phyloP scores from a whole-genome alignment of 257 asterid species.

The Rhazya stricta region DNA sequence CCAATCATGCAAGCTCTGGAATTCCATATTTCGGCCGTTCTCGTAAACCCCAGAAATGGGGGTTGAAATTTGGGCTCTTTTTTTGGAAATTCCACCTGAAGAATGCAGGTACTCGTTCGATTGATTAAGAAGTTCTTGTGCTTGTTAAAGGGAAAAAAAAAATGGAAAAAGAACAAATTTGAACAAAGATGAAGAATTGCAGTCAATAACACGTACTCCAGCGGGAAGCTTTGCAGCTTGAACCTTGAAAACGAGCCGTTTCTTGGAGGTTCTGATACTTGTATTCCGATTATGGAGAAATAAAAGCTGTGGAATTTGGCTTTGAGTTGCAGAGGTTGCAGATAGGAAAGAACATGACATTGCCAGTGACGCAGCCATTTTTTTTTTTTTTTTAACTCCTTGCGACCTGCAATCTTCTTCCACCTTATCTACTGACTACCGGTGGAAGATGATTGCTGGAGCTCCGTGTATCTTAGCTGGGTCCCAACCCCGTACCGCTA shows the following conservation, averaged over 20 bases:
- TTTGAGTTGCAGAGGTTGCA: constrained; percentile 9
- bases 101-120: neutral
- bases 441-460: neutral
- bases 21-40: constrained; percentile 84
- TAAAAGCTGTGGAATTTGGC: constrained; percentile 21
- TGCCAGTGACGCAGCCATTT: constrained; percentile 32
- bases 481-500: neutral
- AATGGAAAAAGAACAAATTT: neutral
- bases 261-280: constrained; percentile 11
- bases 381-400: too few relatives aligned
- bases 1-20: constrained; percentile 96
- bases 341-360: constrained; percentile 44
- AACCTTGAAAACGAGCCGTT: constrained; percentile 39
- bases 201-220: constrained; percentile 38
- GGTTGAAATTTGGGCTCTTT: constrained; percentile 58
- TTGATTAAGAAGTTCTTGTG: neutral
- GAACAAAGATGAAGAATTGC: neutral
- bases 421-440: constrained; percentile 14
- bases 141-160: too few relatives aligned
- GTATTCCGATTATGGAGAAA: constrained; percentile 12
- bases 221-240: constrained; percentile 78
- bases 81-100: constrained; percentile 69
- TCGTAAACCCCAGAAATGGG: constrained; percentile 74
- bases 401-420: neutral
- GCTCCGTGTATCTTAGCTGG: neutral